Percentiles rank a stretch among this genome's conserved stretches.
phyloP scores from a whole-genome alignment of 345 rosid species.

The Heritiera fomes region DNA sequence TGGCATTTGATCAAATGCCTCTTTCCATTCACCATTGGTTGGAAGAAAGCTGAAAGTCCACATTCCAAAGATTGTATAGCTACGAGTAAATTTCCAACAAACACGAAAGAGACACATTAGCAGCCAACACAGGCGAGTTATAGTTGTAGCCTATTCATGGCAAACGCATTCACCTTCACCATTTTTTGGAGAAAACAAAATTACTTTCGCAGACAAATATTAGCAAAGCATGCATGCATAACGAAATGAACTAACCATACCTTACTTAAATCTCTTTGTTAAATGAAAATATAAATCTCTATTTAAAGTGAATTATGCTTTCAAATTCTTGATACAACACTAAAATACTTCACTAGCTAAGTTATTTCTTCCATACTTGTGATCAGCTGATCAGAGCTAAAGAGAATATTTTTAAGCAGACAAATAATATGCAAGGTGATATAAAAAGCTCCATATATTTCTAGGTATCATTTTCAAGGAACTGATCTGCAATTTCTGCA shows the following conservation, averaged over 20 bases:
- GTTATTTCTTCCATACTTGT: not conserved
- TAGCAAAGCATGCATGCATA: not conserved
- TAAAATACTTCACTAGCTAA: too few relatives aligned
- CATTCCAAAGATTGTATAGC: not conserved
- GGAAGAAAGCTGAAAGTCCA: conserved; percentile 1
- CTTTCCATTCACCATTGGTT: not conserved
- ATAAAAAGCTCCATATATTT: not conserved
- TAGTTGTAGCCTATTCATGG: not conserved
- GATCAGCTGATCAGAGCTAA: too few relatives aligned
- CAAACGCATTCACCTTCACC: too few relatives aligned
- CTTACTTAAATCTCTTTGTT: too few relatives aligned
- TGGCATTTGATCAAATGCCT: not conserved
- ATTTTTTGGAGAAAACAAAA: not conserved
- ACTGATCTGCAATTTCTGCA: not conserved
- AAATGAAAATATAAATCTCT: too few relatives aligned
- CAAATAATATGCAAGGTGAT: not conserved
- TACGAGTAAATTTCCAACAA: not conserved
- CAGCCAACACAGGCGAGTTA: not conserved
- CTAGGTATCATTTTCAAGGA: not conserved
- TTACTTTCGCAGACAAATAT: not conserved
- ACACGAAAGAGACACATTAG: not conserved
- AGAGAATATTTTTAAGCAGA: not conserved
- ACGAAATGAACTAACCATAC: not conserved
- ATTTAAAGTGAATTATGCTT: too few relatives aligned
- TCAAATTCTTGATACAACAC: too few relatives aligned